These are phyloP conservation scores for Daldinia bambusicola DNA, from an alignment of 495 filamentous ascomycete genomes.

Conservation along the genomic window DNA sequence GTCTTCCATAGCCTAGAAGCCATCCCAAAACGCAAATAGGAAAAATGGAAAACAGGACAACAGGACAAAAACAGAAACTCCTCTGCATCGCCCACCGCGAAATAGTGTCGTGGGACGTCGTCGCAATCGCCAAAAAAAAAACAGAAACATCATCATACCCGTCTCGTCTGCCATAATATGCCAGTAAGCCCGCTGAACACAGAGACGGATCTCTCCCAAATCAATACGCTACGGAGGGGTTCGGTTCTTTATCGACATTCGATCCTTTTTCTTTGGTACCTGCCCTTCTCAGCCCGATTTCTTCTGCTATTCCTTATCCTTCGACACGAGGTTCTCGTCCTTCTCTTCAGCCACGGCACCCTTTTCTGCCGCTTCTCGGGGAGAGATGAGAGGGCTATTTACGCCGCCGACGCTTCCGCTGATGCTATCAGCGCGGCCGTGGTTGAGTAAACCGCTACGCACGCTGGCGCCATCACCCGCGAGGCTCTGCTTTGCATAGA, in stretches of 20 bases:
- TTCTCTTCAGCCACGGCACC: slow-evolving; percentile 46
- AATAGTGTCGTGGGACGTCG: slow-evolving; percentile 24
- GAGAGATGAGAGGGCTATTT: slow-evolving; percentile 70
- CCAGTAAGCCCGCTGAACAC: slow-evolving; percentile 11
- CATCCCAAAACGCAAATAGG: slow-evolving; percentile 4
- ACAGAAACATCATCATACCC: slow-evolving; percentile 22
- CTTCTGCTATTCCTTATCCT: slow-evolving; percentile 31
- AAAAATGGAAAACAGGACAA: neutral
- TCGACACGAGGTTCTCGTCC: slow-evolving; percentile 35
- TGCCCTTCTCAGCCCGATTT: neutral
- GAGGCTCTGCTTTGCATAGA: slow-evolving; percentile 76
- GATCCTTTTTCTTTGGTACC: neutral
- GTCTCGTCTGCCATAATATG: slow-evolving; percentile 11
- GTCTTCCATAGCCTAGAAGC: slow-evolving; percentile 4
- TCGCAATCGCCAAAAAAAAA: slow-evolving; percentile 17
- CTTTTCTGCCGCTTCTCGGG: slow-evolving; percentile 56
- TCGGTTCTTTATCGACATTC: neutral
- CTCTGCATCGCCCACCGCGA: neutral
- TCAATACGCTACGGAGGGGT: neutral
- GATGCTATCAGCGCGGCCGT: slow-evolving; percentile 83
- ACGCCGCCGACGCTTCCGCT: slow-evolving; percentile 76
- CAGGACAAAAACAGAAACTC: neutral
- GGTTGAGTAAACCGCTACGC: slow-evolving; percentile 78
- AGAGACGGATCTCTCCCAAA: neutral
- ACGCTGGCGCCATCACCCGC: slow-evolving; percentile 80